Evolutionary conservation across 2,329 filamentous ascomycete species (phyloP).

Genomic region (Fusarium sp.): DNA sequence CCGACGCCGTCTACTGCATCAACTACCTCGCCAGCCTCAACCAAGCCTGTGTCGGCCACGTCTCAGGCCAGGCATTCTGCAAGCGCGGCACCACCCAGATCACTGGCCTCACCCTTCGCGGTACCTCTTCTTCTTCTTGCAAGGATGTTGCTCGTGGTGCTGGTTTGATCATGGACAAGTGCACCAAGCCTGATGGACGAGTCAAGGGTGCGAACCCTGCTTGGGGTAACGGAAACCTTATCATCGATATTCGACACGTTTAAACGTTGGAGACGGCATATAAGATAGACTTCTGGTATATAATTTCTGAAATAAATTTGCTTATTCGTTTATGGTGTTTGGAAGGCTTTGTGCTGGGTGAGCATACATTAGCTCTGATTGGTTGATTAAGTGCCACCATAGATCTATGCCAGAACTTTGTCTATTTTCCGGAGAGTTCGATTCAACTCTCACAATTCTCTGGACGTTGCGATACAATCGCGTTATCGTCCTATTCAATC

Average conservation of each 20-base stretch:
- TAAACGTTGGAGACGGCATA: background rate
- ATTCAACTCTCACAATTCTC: no score
- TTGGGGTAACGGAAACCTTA: conserved; percentile 21
- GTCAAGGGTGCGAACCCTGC: conserved; percentile 15
- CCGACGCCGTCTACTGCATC: conserved; percentile 26
- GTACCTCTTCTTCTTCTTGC: conserved; percentile 13
- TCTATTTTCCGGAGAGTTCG: no score
- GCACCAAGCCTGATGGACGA: background rate
- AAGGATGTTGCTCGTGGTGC: conserved; percentile 21
- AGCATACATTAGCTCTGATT: background rate
- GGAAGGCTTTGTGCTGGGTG: rapidly evolving
- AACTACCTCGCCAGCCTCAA: conserved; percentile 28
- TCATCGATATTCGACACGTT: conserved; percentile 15
- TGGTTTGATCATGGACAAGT: conserved; percentile 18
- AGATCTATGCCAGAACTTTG: no score
- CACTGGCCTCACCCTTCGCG: background rate
- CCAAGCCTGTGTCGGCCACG: conserved; percentile 6
- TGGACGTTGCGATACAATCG: no score
- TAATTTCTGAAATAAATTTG: rapidly evolving
- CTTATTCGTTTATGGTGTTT: rapidly evolving
- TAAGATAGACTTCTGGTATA: background rate
- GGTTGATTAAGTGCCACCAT: background rate
- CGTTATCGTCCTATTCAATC: no score
- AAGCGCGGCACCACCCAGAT: conserved; percentile 24
- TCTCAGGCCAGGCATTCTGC: conserved; percentile 11